Evolutionary conservation across 176 grass and related monocot genomes (phyloP), one percentile per base, ranked within the genome.

Genomic region (Thalia dealbata): DNA sequence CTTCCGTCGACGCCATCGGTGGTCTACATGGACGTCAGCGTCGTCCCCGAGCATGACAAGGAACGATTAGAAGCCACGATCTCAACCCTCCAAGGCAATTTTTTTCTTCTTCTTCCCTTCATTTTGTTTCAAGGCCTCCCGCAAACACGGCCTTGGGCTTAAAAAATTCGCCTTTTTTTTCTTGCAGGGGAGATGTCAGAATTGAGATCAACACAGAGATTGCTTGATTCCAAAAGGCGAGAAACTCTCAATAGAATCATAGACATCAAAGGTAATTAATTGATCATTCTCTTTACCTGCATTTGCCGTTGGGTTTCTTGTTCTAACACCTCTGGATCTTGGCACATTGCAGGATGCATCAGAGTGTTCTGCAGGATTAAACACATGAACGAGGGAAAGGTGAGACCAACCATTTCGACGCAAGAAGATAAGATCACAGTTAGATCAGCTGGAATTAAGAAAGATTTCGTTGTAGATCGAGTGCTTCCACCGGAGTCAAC

Each of bases 321-420:
- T 14, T 29, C 38, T 2, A 4, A 38, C 0, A 65, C 23, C 14
- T 75, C 35, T 24, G 48, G 15, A 50, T 71, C 41, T 19, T 60
- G 50, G 28, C 43, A 38, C 46, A 61, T 64, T 91, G 62, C 87
- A 97, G 95, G 95, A 83, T 92, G 90, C 64, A 86, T 97, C 64
- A 97, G 90, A 78, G 90, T 91, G 24, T 97, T 92, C 86, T 92
- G 90, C 74, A 80, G 95, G 68, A 80, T 97, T 35, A 73, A 79
- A 9, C 78, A 73, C 16, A 75, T 51, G 22, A 82, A 78, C 71
- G 82, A 74, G 10, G 64, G 69, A 59, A 84, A 73, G 56, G 58
- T 26, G 10, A 80, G 64, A 80, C 77, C 82, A 52, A 61, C 62
- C 0, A 64, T 92, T 65, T 82, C 77, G 5, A 50, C 82, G 10